These are phyloP conservation scores for Xylaria grammica DNA, from an alignment of 495 filamentous ascomycete species.

Conservation along the genomic window DNA sequence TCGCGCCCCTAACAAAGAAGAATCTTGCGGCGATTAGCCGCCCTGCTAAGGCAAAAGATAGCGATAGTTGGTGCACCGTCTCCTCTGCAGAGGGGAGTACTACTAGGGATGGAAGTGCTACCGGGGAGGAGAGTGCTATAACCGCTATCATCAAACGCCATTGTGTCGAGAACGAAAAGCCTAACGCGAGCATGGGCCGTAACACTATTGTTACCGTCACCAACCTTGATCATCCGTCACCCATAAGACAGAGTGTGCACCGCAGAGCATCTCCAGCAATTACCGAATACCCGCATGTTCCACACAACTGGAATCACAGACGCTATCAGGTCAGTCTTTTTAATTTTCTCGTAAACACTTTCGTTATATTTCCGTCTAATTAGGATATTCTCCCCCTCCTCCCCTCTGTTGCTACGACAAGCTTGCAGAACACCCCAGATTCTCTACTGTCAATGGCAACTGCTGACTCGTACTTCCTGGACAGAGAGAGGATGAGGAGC, in stretches of 20 bases:
- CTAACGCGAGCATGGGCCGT: not conserved
- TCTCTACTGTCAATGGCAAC: not conserved
- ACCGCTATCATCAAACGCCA: too few relatives aligned
- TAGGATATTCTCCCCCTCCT: too few relatives aligned
- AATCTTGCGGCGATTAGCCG: too few relatives aligned
- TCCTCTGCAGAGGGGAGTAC: not conserved
- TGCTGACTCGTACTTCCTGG: not conserved
- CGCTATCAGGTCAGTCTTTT: constrained; percentile 51
- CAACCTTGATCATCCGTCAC: not conserved
- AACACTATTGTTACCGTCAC: not conserved
- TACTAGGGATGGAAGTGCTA: too few relatives aligned
- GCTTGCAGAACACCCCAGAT: not conserved
- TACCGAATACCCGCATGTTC: constrained; percentile 40
- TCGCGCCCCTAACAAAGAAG: too few relatives aligned
- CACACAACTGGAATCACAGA: constrained; percentile 71
- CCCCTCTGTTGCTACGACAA: not conserved
- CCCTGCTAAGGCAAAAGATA: too few relatives aligned
- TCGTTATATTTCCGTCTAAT: too few relatives aligned
- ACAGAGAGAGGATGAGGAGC: constrained; percentile 82
- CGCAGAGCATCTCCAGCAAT: constrained; percentile 22
- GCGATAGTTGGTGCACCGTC: too few relatives aligned
- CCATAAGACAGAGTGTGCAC: not conserved
- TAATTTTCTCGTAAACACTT: not conserved
- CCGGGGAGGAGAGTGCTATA: too few relatives aligned
- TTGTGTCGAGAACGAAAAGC: constrained; percentile 3